A percentile compares a stretch with the other conserved stretches of the same genome.
phyloP scores from a whole-genome alignment of 768 basidiomycete genomes.

The Boletus rubescentipes region DNA sequence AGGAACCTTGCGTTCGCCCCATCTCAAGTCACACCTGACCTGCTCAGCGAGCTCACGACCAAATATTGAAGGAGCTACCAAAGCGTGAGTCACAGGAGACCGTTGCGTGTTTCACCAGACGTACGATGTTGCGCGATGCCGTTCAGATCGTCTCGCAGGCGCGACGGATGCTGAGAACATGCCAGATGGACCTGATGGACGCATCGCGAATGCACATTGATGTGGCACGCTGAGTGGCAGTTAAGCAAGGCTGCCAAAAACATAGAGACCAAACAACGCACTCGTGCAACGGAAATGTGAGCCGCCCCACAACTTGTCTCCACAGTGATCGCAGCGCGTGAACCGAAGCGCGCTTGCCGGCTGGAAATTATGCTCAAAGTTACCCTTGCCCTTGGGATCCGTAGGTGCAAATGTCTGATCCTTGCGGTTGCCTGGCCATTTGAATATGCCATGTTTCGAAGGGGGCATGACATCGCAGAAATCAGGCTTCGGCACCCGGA shows the following conservation, averaged over 20 bases:
- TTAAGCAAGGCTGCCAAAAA: constrained; percentile 2
- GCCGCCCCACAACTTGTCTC: constrained; percentile 99
- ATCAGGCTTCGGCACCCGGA: constrained; percentile 30
- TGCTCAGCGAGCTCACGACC: constrained; percentile 88
- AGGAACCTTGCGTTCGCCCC: constrained; percentile 67
- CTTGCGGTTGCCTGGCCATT: constrained; percentile 67
- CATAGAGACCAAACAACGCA: constrained; percentile 39
- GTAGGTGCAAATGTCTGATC: constrained; percentile 37
- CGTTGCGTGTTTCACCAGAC: constrained; percentile 2
- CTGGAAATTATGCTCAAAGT: constrained; percentile 81
- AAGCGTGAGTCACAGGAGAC: constrained; percentile 19
- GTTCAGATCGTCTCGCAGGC: constrained; percentile 32
- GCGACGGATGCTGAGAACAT: constrained; percentile 57
- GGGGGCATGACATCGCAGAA: constrained; percentile 46
- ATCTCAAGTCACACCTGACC: constrained; percentile 62
- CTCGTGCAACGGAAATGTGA: constrained; percentile 89
- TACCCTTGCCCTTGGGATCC: constrained; percentile 40
- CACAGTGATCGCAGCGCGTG: constrained; percentile 92
- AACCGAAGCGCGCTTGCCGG: constrained; percentile 86
- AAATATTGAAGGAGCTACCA: constrained; percentile 83
- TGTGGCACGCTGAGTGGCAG: constrained; percentile 62
- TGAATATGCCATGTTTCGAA: constrained; percentile 61
- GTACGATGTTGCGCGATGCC: constrained; percentile 22
- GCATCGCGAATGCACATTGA: constrained; percentile 88
- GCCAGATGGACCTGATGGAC: constrained; percentile 59